Conservation (phyloP, 805 yeast genomes). For the Barnettozyma californica region DNA sequence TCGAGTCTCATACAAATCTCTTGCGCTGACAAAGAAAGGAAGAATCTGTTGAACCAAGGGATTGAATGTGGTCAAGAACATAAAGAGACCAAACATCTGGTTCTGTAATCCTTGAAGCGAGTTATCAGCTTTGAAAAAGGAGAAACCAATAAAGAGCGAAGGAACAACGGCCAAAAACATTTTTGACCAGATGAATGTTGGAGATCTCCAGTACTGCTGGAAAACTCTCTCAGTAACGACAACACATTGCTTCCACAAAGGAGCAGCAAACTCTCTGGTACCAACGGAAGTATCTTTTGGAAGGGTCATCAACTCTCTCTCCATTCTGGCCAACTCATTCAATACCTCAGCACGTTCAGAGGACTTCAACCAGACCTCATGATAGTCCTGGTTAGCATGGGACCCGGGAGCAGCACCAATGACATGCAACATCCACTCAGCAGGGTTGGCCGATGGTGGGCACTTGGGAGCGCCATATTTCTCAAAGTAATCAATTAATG, state of each 20-base stretch:
- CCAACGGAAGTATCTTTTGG: constrained; percentile 31
- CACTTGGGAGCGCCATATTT: constrained; percentile 58
- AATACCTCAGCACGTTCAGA: constrained; percentile 53
- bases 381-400: constrained; percentile 64
- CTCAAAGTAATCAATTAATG: constrained; percentile 63
- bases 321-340: constrained; percentile 60
- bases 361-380: constrained; percentile 74
- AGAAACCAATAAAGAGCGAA: constrained; percentile 64
- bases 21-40: constrained; percentile 44
- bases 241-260: constrained; percentile 34
- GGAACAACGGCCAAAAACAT: constrained; percentile 45
- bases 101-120: constrained; percentile 71
- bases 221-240: constrained; percentile 49
- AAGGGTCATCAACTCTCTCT: constrained; percentile 42
- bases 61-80: constrained; percentile 53
- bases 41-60: constrained; percentile 58
- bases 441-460: constrained; percentile 70
- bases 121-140: constrained; percentile 62
- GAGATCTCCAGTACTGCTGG: constrained; percentile 67
- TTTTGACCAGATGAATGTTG: constrained; percentile 56
- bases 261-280: constrained; percentile 39
- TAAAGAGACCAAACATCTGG: constrained; percentile 73
- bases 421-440: constrained; percentile 88
- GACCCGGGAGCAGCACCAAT: constrained; percentile 83
- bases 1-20: too few relatives aligned